Evolutionary conservation across 75 land plant species (phyloP).

Genomic region (Cupressus sempervirens): DNA sequence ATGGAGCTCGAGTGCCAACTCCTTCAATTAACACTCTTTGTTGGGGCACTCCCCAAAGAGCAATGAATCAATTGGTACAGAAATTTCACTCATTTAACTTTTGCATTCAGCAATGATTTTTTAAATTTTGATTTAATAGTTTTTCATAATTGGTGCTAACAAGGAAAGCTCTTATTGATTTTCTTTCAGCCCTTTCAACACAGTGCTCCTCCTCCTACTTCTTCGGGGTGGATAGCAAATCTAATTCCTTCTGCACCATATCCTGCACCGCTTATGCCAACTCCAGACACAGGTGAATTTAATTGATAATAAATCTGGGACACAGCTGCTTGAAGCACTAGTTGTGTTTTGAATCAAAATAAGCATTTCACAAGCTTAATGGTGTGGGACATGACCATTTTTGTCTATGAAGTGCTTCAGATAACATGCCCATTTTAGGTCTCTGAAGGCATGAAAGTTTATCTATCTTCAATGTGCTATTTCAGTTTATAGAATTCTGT

Average conservation of each 20-base stretch:
- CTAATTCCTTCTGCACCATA: constrained; percentile 63
- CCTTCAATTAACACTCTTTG: constrained; percentile 59
- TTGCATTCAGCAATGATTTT: not conserved
- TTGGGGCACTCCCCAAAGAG: constrained; percentile 62
- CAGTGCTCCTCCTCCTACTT: constrained; percentile 53
- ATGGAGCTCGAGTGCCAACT: constrained; percentile 61
- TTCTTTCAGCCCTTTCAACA: constrained; percentile 66
- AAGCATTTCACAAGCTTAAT: not conserved
- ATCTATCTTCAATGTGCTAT: not conserved
- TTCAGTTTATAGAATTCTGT: constrained; percentile 24
- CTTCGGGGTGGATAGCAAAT: constrained; percentile 76
- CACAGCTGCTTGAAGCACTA: not conserved
- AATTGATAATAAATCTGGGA: not conserved
- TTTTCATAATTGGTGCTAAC: not conserved
- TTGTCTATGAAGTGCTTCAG: not conserved
- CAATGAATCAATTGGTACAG: constrained; percentile 27
- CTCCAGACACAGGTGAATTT: constrained; percentile 57
- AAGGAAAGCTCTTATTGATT: constrained; percentile 1
- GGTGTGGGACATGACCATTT: too few species aligned
- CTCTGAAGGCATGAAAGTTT: not conserved
- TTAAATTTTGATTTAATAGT: not conserved
- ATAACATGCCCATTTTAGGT: not conserved
- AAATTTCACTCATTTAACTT: not conserved
- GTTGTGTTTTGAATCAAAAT: not conserved
- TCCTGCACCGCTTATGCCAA: constrained; percentile 49